Conservation (phyloP, 2,329 filamentous ascomycete species). For the Orbilia javanica region DNA sequence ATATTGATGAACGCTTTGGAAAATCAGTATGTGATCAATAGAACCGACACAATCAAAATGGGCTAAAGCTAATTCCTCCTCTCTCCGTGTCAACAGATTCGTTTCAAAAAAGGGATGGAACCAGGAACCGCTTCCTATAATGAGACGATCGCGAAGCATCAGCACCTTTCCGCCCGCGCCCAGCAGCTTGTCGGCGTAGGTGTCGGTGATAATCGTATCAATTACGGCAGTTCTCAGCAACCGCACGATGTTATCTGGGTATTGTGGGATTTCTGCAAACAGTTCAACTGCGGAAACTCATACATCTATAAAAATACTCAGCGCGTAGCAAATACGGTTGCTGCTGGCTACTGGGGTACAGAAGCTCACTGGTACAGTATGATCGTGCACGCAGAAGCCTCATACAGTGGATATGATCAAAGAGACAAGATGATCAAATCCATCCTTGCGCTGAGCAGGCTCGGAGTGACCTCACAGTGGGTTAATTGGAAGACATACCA, state of each 20-base stretch:
- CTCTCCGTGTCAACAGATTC: neutral
- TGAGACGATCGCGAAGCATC: neutral
- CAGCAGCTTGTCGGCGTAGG: neutral
- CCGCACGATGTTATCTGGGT: conserved; percentile 1
- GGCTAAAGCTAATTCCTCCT: too few species aligned
- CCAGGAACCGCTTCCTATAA: conserved; percentile 11
- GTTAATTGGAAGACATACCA: conserved; percentile 10
- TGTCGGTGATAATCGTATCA: neutral
- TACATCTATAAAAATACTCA: conserved; percentile 7
- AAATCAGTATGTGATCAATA: neutral
- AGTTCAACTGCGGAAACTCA: neutral
- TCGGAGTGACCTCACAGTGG: neutral
- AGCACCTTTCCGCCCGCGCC: neutral
- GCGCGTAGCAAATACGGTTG: neutral
- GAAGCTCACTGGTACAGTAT: conserved; percentile 12
- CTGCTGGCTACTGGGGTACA: neutral
- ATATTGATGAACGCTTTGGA: neutral
- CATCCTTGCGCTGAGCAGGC: neutral
- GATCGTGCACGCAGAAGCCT: neutral
- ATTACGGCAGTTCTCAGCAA: neutral
- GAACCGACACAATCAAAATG: neutral
- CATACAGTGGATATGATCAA: neutral
- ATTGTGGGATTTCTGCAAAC: neutral
- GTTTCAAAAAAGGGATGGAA: conserved; percentile 16
- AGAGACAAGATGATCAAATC: conserved; percentile 4